Conservation (phyloP, 148 eudicot species). For the Dianthus caryophyllus region DNA sequence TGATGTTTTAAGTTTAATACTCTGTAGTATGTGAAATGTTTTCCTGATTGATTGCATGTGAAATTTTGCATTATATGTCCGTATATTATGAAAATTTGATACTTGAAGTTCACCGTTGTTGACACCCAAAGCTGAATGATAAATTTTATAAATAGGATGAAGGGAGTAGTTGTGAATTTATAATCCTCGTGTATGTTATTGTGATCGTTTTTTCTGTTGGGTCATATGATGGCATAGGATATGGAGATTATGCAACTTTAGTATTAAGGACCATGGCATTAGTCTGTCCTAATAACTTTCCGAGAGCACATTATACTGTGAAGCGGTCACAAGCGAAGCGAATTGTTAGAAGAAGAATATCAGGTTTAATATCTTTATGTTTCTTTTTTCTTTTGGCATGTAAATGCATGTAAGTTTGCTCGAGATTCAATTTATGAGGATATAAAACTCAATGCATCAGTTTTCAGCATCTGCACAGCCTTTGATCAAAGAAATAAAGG, state of each 20-base stretch:
- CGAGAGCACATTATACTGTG: conserved; percentile 12
- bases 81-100: too few relatives aligned
- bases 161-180: too few relatives aligned
- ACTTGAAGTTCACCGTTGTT: too few relatives aligned
- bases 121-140: too few relatives aligned
- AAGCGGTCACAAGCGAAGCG: conserved; percentile 17
- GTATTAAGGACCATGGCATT: conserved; percentile 26
- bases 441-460: conserved; percentile 31
- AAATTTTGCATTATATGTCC: too few relatives aligned
- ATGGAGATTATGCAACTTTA: conserved; percentile 34
- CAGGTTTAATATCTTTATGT: conserved; percentile 41
- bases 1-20: too few relatives aligned
- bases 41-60: too few relatives aligned
- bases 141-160: too few relatives aligned
- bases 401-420: conserved; percentile 15
- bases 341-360: conserved; percentile 36
- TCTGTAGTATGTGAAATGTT: too few relatives aligned
- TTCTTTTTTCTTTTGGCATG: background rate
- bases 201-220: background rate
- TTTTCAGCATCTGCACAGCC: conserved; percentile 78
- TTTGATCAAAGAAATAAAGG: conserved; percentile 45
- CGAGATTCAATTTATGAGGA: conserved; percentile 16
- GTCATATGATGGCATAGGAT: conserved; percentile 21
- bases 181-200: background rate
- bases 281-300: conserved; percentile 27